Percentiles rank a stretch among this genome's conserved stretches.
Evolutionary conservation across 495 filamentous ascomycete genomes (phyloP).

Genomic region (Penicillium psychrofluorescens): DNA sequence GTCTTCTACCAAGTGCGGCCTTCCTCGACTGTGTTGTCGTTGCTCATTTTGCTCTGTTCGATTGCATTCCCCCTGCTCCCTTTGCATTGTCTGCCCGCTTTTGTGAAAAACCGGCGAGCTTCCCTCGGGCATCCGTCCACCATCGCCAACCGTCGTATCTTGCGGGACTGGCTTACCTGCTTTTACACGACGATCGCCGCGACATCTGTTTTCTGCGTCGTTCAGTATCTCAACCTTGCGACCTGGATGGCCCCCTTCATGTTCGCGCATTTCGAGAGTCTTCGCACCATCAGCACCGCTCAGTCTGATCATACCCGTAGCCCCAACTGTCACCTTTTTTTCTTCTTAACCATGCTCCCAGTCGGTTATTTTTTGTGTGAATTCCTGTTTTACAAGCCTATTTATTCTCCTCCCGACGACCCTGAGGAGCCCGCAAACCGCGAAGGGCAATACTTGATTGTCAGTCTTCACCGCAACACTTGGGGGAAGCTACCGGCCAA

Average conservation of each 20-base stretch:
- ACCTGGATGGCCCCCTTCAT: conserved; percentile 61
- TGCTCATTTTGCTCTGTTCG: conserved; percentile 58
- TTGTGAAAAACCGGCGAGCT: no score
- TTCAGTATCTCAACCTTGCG: conserved; percentile 54
- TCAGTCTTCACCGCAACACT: conserved; percentile 43
- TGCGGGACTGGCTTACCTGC: conserved; percentile 57
- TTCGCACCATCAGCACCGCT: conserved; percentile 56
- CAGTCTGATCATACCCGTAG: conserved; percentile 43
- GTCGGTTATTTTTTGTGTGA: conserved; percentile 59
- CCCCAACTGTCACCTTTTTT: conserved; percentile 40
- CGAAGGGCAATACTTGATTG: conserved; percentile 53
- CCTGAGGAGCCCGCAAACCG: conserved; percentile 49
- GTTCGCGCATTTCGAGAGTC: conserved; percentile 59
- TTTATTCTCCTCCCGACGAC: conserved; percentile 8
- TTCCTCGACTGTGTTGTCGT: conserved; percentile 46
- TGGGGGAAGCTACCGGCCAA: conserved; percentile 51
- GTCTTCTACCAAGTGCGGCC: conserved; percentile 66
- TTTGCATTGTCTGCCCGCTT: conserved; percentile 39
- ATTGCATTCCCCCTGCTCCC: conserved; percentile 63
- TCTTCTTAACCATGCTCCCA: conserved; percentile 51
- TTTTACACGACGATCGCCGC: conserved; percentile 57
- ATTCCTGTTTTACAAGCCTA: conserved; percentile 53
- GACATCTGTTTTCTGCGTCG: conserved; percentile 58
- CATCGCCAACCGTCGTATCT: conserved; percentile 60
- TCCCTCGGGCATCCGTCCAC: conserved; percentile 27